Evolutionary conservation across 1,284 basidiomycete genomes (phyloP), one percentile per base, ranked within the genome.

Genomic region (Entoloma clypeatum): DNA sequence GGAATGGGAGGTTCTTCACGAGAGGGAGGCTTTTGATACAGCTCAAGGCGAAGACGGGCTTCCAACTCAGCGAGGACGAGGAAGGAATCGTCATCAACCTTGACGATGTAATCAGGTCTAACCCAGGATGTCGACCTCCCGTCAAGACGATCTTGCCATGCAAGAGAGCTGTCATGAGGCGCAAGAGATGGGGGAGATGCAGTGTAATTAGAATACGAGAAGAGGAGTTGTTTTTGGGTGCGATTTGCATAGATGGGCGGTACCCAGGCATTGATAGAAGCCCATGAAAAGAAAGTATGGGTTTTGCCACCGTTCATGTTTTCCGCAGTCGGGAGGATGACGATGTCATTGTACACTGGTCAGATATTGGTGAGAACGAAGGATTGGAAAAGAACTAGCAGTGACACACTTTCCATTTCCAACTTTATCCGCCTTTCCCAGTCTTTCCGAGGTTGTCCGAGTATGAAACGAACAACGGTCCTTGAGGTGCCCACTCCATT

Each of bases 231-330:
- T 4, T 70, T 58, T 24, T 59, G 54, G n/a, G 68, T 60, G 30
- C 66, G 62, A 37, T 71, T 62, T 44, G 61, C 53, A 53, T 81
- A 79, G 24, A 81, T 60, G 16, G 86, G 86, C 24, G 95, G 95
- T 1, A 98, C 91, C 69, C 88, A 94, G 6, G 93, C 94, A 56
- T 92, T 84, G 55, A 85, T 77, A 26, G 90, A 79, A 4, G 95
- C 92, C 92, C 92, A 95, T 14, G 77, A 76, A 63, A 93, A 91
- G 67, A 81, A 93, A 13, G 82, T 76, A 55, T 89, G 75, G 3
- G 85, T 86, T 64, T 96, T 97, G 41, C 92, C 91, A 36, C 75
- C 65, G 62, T 94, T 94, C 90, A 95, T 93, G 63, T 95, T 95
- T 64, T 96, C 93, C 8, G 76, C 56, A 38, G 86, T 78, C 30